Evolutionary conservation across 1,139 yeast species (phyloP), one percentile per base, ranked within the genome.

Genomic region (Debaryomyces subglobosus): DNA sequence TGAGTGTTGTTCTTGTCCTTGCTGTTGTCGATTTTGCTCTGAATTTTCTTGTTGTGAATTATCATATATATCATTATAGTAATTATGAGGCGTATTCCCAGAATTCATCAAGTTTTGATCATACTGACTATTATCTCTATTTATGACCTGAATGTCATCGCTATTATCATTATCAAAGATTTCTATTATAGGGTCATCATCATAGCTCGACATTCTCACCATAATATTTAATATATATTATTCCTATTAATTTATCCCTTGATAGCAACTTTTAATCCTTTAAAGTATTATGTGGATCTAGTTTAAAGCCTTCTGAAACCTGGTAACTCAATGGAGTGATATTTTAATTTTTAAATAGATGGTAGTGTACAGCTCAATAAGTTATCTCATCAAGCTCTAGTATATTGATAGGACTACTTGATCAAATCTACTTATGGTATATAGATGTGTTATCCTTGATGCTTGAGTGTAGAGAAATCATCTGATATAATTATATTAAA

Each of bases 111-210:
- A 25, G 7, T 53, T 51, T 16, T 50, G 37, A 46, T 54, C 51
- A 50, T 54, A 49, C 45, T 57, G 55, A 44, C 48, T 40, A 25
- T 49, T 52, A 42, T 65, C 68, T 44, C 77, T 56, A 43, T 65
- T 61, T 34, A 73, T 72, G 18, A 68, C 67, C 47, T 72, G 75
- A 36, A 72, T 67, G 40, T 72, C 77, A 46, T 60, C 60, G 33
- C 49, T 45, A 27, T 48, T 50, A 44, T 45, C 53, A n/a, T 40
- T 45, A 39, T 56, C 53, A 39, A 58, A 48, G 9, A 57, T 50
- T 40, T 58, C 58, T 16, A 53, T 48, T n/a, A 58, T 48, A 21
- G 57, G 51, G 40, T 57, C 54, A 27, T 53, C 50, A 32, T 46
- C 42, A 37, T 51, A 46, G 18, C 49, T 41, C 7, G 53, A 48